A percentile compares a stretch with the other conserved stretches of the same genome.
phyloP scores from a whole-genome alignment of 306 rosid genomes.

The Mimosa pudica region DNA sequence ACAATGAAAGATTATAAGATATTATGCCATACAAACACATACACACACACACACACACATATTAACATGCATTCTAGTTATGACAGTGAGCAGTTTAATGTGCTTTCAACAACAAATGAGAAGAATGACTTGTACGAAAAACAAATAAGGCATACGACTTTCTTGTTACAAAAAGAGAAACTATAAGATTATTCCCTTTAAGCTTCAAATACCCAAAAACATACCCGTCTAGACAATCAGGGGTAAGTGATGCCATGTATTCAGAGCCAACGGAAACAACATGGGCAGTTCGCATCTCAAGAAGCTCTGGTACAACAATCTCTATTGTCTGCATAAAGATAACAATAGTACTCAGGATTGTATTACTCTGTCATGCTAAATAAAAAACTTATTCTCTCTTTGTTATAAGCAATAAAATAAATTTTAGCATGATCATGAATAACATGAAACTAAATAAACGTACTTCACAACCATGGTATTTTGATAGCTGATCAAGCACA shows the following conservation, averaged over 20 bases:
- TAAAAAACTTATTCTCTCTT: background rate
- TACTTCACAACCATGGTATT: constrained; percentile 80
- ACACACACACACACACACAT: background rate
- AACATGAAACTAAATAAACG: constrained; percentile 41
- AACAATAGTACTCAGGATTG: constrained; percentile 38
- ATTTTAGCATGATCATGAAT: constrained; percentile 17
- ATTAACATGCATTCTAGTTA: constrained; percentile 6
- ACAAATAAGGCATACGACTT: constrained; percentile 14
- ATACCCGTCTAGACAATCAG: constrained; percentile 82
- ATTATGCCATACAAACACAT: constrained; percentile 21
- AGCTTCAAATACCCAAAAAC: constrained; percentile 34
- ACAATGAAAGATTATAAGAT: constrained; percentile 20
- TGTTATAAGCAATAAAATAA: background rate
- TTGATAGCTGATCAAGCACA: constrained; percentile 61
- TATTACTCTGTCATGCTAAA: constrained; percentile 26
- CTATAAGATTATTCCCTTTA: constrained; percentile 28
- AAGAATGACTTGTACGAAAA: constrained; percentile 4
- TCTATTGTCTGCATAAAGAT: constrained; percentile 56
- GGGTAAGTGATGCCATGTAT: constrained; percentile 55
- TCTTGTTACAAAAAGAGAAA: constrained; percentile 18
- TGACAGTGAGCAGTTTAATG: constrained; percentile 10
- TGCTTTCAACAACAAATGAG: constrained; percentile 18
- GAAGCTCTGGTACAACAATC: constrained; percentile 82
- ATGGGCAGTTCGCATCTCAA: constrained; percentile 83
- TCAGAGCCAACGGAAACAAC: constrained; percentile 88